phyloP scores from a whole-genome alignment of 345 rosid genomes.

The Pugionium dolabratum region DNA sequence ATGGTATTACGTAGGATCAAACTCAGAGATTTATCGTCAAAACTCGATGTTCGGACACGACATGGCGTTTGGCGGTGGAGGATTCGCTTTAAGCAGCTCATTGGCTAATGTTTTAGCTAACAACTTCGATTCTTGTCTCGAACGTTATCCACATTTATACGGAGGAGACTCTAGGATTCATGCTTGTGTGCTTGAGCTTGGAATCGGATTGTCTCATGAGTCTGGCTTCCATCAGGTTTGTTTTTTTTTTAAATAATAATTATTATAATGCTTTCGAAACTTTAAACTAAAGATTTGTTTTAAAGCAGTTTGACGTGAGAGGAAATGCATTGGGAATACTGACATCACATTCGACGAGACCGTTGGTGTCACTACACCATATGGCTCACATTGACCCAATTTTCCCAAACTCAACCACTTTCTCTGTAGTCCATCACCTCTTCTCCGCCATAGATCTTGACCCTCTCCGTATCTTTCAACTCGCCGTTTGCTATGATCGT shows the following conservation, averaged over 20 bases:
- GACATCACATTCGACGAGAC: constrained; percentile 69
- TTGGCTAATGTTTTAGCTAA: constrained; percentile 69
- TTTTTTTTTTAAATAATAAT: too few relatives aligned
- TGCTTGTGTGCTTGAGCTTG: constrained; percentile 81
- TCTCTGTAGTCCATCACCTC: constrained; percentile 53
- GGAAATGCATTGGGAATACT: constrained; percentile 74
- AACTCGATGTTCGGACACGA: constrained; percentile 56
- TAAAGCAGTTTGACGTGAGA: constrained; percentile 58
- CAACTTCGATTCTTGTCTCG: constrained; percentile 74
- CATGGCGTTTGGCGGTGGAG: constrained; percentile 87
- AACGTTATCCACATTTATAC: constrained; percentile 77
- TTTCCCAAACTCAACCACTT: constrained; percentile 67
- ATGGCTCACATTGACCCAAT: constrained; percentile 58
- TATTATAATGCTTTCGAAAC: too few relatives aligned
- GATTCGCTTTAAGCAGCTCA: constrained; percentile 74
- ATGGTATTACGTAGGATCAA: constrained; percentile 79
- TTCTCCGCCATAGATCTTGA: constrained; percentile 55
- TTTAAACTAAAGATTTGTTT: background rate
- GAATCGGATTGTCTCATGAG: constrained; percentile 66
- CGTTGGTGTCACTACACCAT: constrained; percentile 79
- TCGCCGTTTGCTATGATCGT: constrained; percentile 78
- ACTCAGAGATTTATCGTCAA: constrained; percentile 67
- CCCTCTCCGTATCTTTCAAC: constrained; percentile 67
- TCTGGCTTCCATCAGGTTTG: constrained; percentile 96
- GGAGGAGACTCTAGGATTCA: constrained; percentile 76